phyloP scores from a whole-genome alignment of 228 moss, liverwort and hornwort species.

The Sphagnum magellanicum region DNA sequence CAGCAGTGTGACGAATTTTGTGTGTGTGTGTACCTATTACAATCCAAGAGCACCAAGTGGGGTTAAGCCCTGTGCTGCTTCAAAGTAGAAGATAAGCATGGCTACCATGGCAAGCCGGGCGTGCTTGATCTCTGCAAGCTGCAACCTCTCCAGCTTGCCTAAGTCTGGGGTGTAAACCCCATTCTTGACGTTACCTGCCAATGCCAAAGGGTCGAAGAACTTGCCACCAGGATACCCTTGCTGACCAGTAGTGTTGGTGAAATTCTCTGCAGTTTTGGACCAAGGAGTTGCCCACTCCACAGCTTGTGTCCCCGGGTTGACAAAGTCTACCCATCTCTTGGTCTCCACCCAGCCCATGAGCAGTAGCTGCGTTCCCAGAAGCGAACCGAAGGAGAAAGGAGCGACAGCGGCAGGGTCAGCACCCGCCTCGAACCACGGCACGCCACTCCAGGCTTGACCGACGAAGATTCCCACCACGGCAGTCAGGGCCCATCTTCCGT shows the following conservation, averaged over 20 bases:
- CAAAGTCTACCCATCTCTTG: slow-evolving; percentile 87
- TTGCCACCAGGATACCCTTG: slow-evolving; percentile 96
- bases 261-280: slow-evolving; percentile 90
- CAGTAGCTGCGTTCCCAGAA: slow-evolving; percentile 83
- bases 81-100: slow-evolving; percentile 93
- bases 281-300: slow-evolving; percentile 98
- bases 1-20: too few species aligned
- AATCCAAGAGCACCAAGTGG: slow-evolving; percentile 64
- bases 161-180: slow-evolving; percentile 64
- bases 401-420: slow-evolving; percentile 63
- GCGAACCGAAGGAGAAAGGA: slow-evolving; percentile 80
- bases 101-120: slow-evolving; percentile 91
- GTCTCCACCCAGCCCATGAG: slow-evolving; percentile 99
- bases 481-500: slow-evolving; percentile 90
- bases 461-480: slow-evolving; percentile 87
- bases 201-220: slow-evolving; percentile 80
- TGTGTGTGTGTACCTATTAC: slow-evolving; percentile 19
- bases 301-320: slow-evolving; percentile 80
- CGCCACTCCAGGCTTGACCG: slow-evolving; percentile 84
- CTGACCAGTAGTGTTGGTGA: slow-evolving; percentile 70
- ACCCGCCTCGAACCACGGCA: slow-evolving; percentile 95
- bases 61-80: slow-evolving; percentile 83
- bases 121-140: slow-evolving; percentile 98
- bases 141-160: slow-evolving; percentile 72
- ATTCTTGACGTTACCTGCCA: slow-evolving; percentile 58